A percentile compares a stretch with the other conserved stretches of the same genome.
Conservation (phyloP, 2,329 filamentous ascomycete genomes). For the Colletotrichum karsti region DNA sequence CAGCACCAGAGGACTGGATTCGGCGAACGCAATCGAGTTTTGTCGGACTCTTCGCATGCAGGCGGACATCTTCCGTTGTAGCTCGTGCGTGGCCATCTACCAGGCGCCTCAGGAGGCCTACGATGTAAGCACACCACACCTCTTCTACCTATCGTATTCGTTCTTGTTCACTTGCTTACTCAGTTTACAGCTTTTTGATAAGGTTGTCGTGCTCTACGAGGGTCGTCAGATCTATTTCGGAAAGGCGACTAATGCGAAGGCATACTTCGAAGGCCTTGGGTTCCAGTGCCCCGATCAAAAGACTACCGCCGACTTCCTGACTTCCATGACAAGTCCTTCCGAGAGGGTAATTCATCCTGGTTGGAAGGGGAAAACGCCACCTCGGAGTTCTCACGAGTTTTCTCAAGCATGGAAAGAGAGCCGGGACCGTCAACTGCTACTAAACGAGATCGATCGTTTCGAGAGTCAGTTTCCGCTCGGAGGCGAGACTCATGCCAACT, state of each 20-base stretch:
- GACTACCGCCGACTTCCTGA: conserved; percentile 80
- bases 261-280: conserved; percentile 72
- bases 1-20: conserved; percentile 56
- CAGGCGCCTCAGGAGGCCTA: conserved; percentile 70
- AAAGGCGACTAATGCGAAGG: conserved; percentile 63
- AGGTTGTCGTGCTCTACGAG: conserved; percentile 72
- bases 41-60: conserved; percentile 35
- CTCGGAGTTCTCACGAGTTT: conserved; percentile 42
- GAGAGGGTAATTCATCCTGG: conserved; percentile 35
- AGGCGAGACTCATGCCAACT: conserved; percentile 11
- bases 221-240: conserved; percentile 75
- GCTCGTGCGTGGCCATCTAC: conserved; percentile 54
- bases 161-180: background rate
- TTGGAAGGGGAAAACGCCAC: conserved; percentile 52
- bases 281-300: conserved; percentile 65
- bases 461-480: conserved; percentile 5
- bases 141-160: no score
- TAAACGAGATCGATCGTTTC: conserved; percentile 39
- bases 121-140: no score
- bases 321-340: conserved; percentile 57
- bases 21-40: conserved; percentile 28
- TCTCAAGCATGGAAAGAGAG: conserved; percentile 37
- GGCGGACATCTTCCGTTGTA: conserved; percentile 36
- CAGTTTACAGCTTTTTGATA: conserved; percentile 62
- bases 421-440: conserved; percentile 32